These are phyloP conservation scores for Purshia tridentata DNA, from an alignment of 306 rosid species.

Conservation along the genomic window DNA sequence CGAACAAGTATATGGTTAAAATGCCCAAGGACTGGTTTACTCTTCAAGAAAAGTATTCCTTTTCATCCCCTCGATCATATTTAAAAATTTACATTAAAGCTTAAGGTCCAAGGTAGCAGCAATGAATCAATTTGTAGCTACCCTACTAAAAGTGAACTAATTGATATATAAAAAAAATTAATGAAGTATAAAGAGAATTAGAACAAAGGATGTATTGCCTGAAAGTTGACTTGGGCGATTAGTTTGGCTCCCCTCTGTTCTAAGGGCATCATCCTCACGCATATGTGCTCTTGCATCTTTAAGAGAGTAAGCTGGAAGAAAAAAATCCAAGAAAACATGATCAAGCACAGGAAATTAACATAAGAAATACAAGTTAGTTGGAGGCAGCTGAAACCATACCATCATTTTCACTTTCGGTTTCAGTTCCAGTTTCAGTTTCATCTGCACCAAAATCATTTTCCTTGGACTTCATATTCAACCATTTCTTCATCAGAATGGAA, in stretches of 20 bases:
- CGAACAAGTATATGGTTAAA: neutral
- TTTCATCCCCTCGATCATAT: neutral
- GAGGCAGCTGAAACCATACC: slow-evolving; percentile 43
- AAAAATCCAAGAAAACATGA: slow-evolving; percentile 21
- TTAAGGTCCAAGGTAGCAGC: neutral
- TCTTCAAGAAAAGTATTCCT: neutral
- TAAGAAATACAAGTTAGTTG: slow-evolving; percentile 3
- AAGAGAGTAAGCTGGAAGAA: slow-evolving; percentile 51
- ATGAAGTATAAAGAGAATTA: neutral
- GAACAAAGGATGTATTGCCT: slow-evolving; percentile 43
- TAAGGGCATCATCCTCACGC: slow-evolving; percentile 39
- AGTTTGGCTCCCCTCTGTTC: slow-evolving; percentile 40
- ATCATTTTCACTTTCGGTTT: slow-evolving; percentile 88
- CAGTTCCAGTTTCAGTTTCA: slow-evolving; percentile 80
- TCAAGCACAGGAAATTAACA: slow-evolving; percentile 14
- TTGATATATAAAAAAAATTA: neutral
- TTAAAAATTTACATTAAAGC: neutral
- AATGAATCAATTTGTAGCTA: neutral
- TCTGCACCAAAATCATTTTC: slow-evolving; percentile 93
- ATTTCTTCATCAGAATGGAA: slow-evolving; percentile 92
- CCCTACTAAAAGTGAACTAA: neutral
- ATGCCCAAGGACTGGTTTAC: neutral
- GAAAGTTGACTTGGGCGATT: slow-evolving; percentile 45
- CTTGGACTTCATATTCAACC: slow-evolving; percentile 90
- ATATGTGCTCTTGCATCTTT: slow-evolving; percentile 41